Conservation (phyloP, 306 rosid genomes). For the Arachis hypogaea region DNA sequence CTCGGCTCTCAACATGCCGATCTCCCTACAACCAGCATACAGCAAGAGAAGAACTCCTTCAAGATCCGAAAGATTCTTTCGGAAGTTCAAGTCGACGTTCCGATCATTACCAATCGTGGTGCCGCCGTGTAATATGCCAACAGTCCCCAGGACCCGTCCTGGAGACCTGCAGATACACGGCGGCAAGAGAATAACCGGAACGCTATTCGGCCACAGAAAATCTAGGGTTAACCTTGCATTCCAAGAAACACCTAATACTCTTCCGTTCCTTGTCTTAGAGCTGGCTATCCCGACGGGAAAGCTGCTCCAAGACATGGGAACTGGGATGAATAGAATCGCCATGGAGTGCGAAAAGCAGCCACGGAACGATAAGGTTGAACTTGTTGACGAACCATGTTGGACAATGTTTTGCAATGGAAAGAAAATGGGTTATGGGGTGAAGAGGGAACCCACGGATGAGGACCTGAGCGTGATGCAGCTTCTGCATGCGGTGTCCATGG, state of each 20-base stretch:
- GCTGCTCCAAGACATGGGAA: constrained; percentile 74
- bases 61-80: constrained; percentile 45
- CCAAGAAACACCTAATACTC: constrained; percentile 66
- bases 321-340: constrained; percentile 70
- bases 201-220: constrained; percentile 68
- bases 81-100: constrained; percentile 55
- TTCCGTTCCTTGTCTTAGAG: constrained; percentile 69
- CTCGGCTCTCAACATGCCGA: background rate
- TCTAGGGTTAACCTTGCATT: constrained; percentile 69
- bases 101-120: constrained; percentile 73
- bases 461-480: constrained; percentile 75
- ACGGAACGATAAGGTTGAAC: constrained; percentile 49
- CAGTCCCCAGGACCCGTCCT: constrained; percentile 25
- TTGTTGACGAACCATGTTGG: constrained; percentile 81
- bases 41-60: constrained; percentile 41
- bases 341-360: constrained; percentile 75
- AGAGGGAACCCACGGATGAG: constrained; percentile 69
- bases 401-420: constrained; percentile 71
- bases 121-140: constrained; percentile 65
- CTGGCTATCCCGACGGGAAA: constrained; percentile 66
- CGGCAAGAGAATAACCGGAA: constrained; percentile 68
- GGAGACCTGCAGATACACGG: constrained; percentile 56
- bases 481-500: constrained; percentile 67
- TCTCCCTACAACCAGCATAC: constrained; percentile 71
- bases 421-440: constrained; percentile 78